Base-by-base conservation (phyloP, 148 eudicot species). In the Arbutus unedo region DNA sequence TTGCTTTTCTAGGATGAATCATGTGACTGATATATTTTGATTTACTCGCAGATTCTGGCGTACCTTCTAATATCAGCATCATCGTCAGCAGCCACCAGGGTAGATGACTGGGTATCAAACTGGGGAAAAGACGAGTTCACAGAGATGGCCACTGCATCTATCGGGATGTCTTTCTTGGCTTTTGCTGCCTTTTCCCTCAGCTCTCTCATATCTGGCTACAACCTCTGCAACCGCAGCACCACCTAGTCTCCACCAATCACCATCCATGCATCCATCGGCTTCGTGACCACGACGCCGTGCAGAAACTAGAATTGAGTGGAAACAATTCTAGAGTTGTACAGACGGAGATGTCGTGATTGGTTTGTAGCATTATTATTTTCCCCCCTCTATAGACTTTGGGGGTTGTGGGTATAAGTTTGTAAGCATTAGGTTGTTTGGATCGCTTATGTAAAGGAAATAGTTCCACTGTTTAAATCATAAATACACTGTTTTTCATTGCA, bases 111-210 rank as follows among this genome's bases (percentile, higher is more conserved):
- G 99, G 88, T 87, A 76, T 73, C 86, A 4, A 96, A 94, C 59
- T 96, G 99, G 99, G 99, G 99, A 13, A 94, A 89, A 85, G 99
- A 96, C 50, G 90, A 89, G 82, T 96, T 96, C 84, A 94, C 99
- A 18, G 82, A 82, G 55, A 91, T 89, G 92, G 93, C 96, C 4
- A 92, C 83, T 81, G 99, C 96, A 7, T 93, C 99, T 10, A 80
- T 96, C 18, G 87, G 89, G 43, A 88, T 96, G 94, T 93, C 99
- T 7, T 96, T 94, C 83, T 68, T 96, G 16, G 98, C 98, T 41
- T 96, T 96, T 86, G 41, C 84, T 14, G 90, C 92, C 64, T 94
- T 93, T 77, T 97, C 99, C 55, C 56, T 89, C 23, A 96, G 98
- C 91, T 94, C 98, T 60, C 89, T 96, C 73, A 88, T 96, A 78